phyloP scores from a whole-genome alignment of 768 basidiomycete genomes.

The Neoboletus subvelutipes region DNA sequence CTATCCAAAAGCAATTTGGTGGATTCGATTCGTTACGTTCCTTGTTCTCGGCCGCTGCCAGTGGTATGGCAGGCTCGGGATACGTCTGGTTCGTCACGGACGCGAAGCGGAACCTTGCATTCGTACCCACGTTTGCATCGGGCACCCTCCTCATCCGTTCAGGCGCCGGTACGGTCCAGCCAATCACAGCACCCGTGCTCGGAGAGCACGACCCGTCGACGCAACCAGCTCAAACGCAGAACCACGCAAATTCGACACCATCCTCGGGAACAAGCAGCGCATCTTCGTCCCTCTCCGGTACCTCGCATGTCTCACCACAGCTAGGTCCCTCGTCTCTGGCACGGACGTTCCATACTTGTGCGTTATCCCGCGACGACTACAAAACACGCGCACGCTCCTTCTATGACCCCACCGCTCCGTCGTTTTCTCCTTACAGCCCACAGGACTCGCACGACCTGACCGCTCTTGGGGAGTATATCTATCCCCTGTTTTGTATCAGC shows the following conservation, averaged over 20 bases:
- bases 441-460: conserved; percentile 26
- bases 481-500: conserved; percentile 75
- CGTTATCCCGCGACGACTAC: conserved; percentile 3
- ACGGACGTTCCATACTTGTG: conserved; percentile 31
- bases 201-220: conserved; percentile 20
- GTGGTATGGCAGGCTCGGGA: conserved; percentile 76
- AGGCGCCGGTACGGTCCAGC: conserved; percentile 37
- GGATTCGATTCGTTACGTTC: conserved; percentile 69
- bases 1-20: conserved; percentile 49
- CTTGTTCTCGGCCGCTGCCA: conserved; percentile 69
- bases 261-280: conserved; percentile 29
- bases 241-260: conserved; percentile 15
- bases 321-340: conserved; percentile 30
- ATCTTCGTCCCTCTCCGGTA: conserved; percentile 46
- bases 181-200: conserved; percentile 28
- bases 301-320: conserved; percentile 32
- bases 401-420: conserved; percentile 21
- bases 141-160: conserved; percentile 84
- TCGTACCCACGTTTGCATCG: conserved; percentile 85
- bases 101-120: conserved; percentile 55
- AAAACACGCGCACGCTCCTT: conserved; percentile 26
- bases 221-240: background rate
- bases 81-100: conserved; percentile 90
- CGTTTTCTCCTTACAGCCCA: conserved; percentile 4
- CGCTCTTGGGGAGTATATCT: conserved; percentile 53